Conservation (phyloP, 305 asterid genomes). For the Solanum chacoense region DNA sequence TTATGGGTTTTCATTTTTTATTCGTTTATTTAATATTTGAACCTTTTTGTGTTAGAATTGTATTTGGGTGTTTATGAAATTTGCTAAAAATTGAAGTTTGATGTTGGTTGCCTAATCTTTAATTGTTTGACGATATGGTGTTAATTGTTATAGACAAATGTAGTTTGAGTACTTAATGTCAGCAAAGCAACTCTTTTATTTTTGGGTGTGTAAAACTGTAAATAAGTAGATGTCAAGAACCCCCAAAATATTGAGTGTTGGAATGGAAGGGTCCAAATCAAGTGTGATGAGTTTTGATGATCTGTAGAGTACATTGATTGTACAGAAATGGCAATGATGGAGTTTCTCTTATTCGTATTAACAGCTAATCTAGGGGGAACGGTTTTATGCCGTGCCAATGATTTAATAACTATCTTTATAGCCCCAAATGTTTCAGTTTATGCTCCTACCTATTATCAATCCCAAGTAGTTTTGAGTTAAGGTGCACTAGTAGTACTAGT, state of each 20-base stretch:
- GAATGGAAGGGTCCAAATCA: neutral
- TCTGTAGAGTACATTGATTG: neutral
- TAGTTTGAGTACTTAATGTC: neutral
- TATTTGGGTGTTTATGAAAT: neutral
- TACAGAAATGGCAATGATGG: neutral
- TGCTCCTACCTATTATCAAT: neutral
- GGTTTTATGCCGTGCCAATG: neutral
- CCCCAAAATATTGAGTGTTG: neutral
- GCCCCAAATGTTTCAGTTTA: neutral
- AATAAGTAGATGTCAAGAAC: neutral
- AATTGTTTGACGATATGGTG: neutral
- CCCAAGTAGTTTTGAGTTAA: neutral
- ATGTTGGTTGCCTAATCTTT: neutral
- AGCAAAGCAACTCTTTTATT: neutral
- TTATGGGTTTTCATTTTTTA: neutral
- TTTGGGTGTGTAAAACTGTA: neutral
- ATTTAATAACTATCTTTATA: neutral
- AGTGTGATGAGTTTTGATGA: neutral
- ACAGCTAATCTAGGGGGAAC: neutral
- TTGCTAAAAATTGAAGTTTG: neutral
- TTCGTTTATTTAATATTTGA: neutral
- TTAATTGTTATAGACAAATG: neutral
- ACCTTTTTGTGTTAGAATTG: neutral
- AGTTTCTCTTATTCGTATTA: neutral
- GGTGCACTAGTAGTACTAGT: neutral